Evolutionary conservation across 148 eudicot genomes (phyloP).

Genomic region (Spergularia bocconei): DNA sequence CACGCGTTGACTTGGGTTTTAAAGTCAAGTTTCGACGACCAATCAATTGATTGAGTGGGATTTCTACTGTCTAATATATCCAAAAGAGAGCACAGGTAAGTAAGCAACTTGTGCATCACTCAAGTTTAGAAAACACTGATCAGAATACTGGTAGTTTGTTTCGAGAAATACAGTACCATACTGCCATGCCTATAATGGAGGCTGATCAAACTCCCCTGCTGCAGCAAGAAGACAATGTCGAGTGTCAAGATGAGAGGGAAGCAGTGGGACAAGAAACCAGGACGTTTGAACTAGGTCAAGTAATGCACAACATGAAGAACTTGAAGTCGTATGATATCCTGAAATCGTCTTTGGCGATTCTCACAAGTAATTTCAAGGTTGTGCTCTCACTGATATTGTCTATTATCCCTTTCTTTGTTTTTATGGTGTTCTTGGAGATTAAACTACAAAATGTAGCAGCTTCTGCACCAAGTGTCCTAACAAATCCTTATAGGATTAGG

Average conservation of each 20-base stretch:
- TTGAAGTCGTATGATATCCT: conserved; percentile 13
- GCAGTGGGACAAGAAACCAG: background rate
- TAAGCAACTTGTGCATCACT: no score
- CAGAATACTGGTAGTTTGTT: background rate
- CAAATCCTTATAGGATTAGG: background rate
- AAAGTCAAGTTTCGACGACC: background rate
- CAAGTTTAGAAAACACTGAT: background rate
- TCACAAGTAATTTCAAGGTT: conserved; percentile 6
- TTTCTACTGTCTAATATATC: no score
- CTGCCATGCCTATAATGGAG: background rate
- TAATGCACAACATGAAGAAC: background rate
- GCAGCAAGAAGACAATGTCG: background rate
- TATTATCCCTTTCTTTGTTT: conserved; percentile 10
- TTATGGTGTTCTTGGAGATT: conserved; percentile 15
- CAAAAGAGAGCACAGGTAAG: no score
- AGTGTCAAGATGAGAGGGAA: background rate
- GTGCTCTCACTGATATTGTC: conserved; percentile 4
- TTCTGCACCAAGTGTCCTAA: background rate
- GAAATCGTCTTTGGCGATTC: background rate
- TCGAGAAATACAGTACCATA: background rate
- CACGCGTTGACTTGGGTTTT: background rate
- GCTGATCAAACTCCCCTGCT: background rate
- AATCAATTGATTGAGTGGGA: no score
- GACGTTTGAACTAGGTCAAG: background rate
- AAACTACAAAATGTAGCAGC: conserved; percentile 10